These are phyloP conservation scores for Antitrichia curtipendula DNA, from an alignment of 225 moss, liverwort and hornwort species.

Conservation along the genomic window DNA sequence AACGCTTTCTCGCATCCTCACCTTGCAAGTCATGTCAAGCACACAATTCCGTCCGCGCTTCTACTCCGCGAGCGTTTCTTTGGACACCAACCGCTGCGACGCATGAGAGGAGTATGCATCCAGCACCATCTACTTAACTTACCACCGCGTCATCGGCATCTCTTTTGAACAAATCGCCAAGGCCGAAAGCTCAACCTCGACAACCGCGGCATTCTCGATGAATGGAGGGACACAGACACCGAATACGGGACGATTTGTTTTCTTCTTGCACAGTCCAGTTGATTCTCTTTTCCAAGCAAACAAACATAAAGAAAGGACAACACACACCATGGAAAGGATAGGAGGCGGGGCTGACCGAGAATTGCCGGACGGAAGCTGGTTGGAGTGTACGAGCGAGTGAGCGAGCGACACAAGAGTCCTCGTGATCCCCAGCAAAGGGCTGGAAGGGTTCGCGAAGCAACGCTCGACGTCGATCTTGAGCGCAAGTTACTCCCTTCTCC, in stretches of 20 bases:
- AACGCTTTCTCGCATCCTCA: neutral
- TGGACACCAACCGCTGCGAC: slow-evolving; percentile 1
- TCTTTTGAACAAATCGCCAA: neutral
- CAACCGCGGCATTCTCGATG: neutral
- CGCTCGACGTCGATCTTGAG: neutral
- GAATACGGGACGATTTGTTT: neutral
- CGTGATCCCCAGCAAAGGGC: neutral
- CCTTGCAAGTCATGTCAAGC: neutral
- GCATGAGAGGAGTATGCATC: neutral
- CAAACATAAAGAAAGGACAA: neutral
- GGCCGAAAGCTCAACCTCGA: neutral
- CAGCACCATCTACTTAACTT: neutral
- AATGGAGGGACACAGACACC: neutral
- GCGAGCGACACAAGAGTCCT: neutral
- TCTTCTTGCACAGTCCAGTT: neutral
- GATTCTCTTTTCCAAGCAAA: neutral
- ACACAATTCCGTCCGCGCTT: neutral
- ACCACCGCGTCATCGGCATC: neutral
- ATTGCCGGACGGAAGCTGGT: neutral
- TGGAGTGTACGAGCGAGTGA: neutral
- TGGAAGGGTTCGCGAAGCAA: neutral
- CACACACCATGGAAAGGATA: neutral
- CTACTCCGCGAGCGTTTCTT: neutral
- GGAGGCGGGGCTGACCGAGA: neutral
- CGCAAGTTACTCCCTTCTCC: neutral